Conservation (phyloP, 2,329 filamentous ascomycete genomes). For the Beauveria bassiana region DNA sequence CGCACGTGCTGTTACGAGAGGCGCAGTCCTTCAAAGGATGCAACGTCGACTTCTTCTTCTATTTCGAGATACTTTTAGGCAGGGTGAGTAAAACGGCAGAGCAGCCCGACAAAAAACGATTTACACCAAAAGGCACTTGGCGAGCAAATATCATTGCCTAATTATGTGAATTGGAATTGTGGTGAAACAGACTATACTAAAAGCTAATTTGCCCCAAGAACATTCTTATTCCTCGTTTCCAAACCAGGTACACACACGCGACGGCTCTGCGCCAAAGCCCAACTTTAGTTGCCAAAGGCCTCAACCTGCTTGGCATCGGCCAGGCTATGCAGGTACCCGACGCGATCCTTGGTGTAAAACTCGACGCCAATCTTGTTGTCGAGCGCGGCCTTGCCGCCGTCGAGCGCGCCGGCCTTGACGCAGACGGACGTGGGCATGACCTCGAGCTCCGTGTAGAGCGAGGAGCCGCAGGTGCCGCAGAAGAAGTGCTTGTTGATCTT, state of each 20-base stretch:
- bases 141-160: no score
- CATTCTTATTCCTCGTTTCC: neutral
- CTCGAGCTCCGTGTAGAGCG: conserved; percentile 44
- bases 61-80: no score
- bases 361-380: conserved; percentile 38
- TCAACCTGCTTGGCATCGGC: conserved; percentile 41
- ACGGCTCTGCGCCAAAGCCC: neutral
- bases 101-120: no score
- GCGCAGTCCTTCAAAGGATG: no score
- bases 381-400: conserved; percentile 37
- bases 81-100: no score
- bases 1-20: no score
- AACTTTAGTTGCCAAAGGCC: conserved; percentile 17
- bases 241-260: neutral
- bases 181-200: no score
- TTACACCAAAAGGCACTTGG: no score
- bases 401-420: conserved; percentile 44
- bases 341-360: conserved; percentile 44
- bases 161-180: no score
- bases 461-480: conserved; percentile 43
- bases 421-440: conserved; percentile 41
- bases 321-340: conserved; percentile 32
- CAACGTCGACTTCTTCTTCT: no score
- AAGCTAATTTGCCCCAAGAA: no score
- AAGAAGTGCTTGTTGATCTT: conserved; percentile 51